Evolutionary conservation across 176 grass and related monocot genomes (phyloP).

Genomic region (Aechmea fasciata): DNA sequence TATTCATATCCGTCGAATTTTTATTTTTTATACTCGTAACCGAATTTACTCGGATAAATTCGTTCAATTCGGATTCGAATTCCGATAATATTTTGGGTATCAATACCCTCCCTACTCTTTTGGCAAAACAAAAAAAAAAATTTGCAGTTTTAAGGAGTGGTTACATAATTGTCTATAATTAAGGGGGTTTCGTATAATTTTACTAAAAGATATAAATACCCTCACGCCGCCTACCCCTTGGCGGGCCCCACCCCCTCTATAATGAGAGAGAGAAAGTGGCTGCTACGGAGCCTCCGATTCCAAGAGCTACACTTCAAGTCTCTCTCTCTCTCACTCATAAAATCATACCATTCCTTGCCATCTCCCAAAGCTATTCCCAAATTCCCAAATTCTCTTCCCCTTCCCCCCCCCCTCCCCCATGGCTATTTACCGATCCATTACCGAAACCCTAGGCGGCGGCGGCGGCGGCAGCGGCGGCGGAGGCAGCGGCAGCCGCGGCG

Average conservation of each 20-base stretch:
- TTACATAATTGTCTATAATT: too few species aligned
- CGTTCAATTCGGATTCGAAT: too few species aligned
- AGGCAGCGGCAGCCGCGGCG: neutral
- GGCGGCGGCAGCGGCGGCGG: neutral
- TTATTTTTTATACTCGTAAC: too few species aligned
- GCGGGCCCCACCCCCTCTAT: conserved; percentile 3
- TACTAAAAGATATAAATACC: neutral
- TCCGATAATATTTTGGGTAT: too few species aligned
- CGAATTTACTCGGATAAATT: too few species aligned
- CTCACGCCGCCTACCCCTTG: neutral
- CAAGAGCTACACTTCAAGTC: conserved; percentile 11
- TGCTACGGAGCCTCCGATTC: conserved; percentile 2
- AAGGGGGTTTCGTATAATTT: too few species aligned
- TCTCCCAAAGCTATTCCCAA: conserved; percentile 47
- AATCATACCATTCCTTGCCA: conserved; percentile 40
- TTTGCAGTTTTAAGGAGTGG: too few species aligned
- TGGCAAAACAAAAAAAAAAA: too few species aligned
- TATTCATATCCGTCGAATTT: too few species aligned
- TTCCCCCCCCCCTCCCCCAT: conserved; percentile 13
- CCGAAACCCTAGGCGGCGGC: neutral
- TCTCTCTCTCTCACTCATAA: neutral
- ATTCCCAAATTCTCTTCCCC: conserved; percentile 42
- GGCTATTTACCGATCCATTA: neutral
- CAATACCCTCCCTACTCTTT: too few species aligned
- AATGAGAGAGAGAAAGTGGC: neutral